Evolutionary conservation across 23 red algal genomes (phyloP).

Genomic region (Gracilaria gracilis): DNA sequence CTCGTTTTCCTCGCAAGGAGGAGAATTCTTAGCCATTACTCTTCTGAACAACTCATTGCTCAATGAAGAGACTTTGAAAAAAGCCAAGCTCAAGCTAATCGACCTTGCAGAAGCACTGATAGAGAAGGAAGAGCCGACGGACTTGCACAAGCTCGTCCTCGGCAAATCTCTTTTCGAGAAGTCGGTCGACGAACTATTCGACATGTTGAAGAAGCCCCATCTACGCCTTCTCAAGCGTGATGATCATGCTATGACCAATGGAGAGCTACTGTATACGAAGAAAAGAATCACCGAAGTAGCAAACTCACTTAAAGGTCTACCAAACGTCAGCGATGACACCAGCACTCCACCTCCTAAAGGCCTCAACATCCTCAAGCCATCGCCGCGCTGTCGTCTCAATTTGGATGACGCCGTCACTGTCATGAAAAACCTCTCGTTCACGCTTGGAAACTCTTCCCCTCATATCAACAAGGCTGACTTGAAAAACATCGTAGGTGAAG

Average conservation of each 20-base stretch:
- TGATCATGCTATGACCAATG: background rate
- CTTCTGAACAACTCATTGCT: constrained; percentile 5
- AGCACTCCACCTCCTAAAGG: background rate
- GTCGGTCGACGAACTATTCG: too few relatives aligned
- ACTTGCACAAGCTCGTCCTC: too few relatives aligned
- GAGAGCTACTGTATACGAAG: background rate
- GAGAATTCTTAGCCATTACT: constrained; percentile 14
- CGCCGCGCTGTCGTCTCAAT: background rate
- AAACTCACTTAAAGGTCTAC: background rate
- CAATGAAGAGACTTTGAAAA: background rate
- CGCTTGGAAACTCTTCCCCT: background rate
- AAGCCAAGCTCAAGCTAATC: constrained; percentile 15
- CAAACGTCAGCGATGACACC: background rate
- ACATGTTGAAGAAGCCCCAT: background rate
- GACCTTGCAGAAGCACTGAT: background rate
- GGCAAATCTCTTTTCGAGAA: too few relatives aligned
- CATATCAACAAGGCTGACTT: background rate
- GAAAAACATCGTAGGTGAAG: too few relatives aligned
- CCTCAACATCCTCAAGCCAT: background rate
- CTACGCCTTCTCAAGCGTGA: background rate
- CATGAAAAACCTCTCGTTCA: background rate
- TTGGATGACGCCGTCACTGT: background rate
- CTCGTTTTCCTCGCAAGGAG: constrained; percentile 21
- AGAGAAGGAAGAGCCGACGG: too few relatives aligned
- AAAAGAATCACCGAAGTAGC: background rate